phyloP scores from a whole-genome alignment of 2,329 filamentous ascomycete species.

The Clonostachys solani region DNA sequence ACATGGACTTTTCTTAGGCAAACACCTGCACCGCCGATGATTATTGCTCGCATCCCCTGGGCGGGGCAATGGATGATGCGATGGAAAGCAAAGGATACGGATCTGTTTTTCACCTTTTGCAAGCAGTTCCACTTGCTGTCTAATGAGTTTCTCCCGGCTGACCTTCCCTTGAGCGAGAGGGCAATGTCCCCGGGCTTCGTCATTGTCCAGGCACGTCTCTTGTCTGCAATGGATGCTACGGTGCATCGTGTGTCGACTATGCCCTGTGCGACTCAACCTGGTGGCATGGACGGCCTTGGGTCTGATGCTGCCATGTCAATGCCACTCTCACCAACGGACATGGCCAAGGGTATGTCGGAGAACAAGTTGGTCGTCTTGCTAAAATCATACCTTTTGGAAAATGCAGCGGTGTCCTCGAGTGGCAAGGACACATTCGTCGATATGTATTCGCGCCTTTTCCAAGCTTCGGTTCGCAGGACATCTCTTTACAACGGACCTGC shows the following conservation, averaged over 20 bases:
- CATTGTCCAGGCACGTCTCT: conserved; percentile 75
- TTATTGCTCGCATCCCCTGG: conserved; percentile 74
- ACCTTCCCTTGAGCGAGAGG: conserved; percentile 48
- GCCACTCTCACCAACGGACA: conserved; percentile 61
- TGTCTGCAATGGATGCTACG: conserved; percentile 76
- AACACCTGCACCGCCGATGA: conserved; percentile 60
- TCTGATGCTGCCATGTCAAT: conserved; percentile 54
- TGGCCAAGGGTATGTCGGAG: conserved; percentile 79
- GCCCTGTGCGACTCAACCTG: conserved; percentile 50
- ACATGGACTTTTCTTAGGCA: conserved; percentile 57
- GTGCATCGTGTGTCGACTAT: conserved; percentile 68
- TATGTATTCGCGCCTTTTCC: conserved; percentile 69
- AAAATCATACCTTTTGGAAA: conserved; percentile 67
- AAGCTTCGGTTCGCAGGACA: conserved; percentile 68
- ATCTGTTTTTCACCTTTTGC: conserved; percentile 86
- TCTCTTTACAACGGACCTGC: conserved; percentile 79
- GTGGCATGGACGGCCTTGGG: conserved; percentile 46
- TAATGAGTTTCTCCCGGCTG: conserved; percentile 63
- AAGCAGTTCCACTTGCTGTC: conserved; percentile 82
- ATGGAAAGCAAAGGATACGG: conserved; percentile 84
- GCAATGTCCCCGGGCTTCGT: conserved; percentile 72
- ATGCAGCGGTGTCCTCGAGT: conserved; percentile 25
- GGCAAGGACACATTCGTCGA: conserved; percentile 70
- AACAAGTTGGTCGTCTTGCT: conserved; percentile 80
- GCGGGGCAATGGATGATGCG: conserved; percentile 78